A percentile compares a stretch with the other conserved stretches of the same genome.
phyloP scores from a whole-genome alignment of 257 asterid genomes.

The Primulina huaijiensis region DNA sequence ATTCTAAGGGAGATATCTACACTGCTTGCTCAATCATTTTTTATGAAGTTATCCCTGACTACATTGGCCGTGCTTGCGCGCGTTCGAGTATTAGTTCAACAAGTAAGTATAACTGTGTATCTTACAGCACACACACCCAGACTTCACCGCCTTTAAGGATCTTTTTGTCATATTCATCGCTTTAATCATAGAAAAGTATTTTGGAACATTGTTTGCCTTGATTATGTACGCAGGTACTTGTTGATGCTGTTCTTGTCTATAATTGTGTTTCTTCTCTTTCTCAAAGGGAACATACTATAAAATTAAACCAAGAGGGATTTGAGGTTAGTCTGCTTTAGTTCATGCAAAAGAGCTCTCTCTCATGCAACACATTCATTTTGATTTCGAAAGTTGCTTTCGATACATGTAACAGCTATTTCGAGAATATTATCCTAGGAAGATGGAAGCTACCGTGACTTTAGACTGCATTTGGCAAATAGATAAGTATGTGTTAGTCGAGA shows the following conservation, averaged over 20 bases:
- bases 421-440: constrained; percentile 74
- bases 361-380: constrained; percentile 16
- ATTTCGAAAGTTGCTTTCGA: constrained; percentile 20
- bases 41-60: constrained; percentile 78
- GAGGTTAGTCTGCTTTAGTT: constrained; percentile 47
- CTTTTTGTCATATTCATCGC: not conserved
- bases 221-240: constrained; percentile 53
- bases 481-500: constrained; percentile 44
- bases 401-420: constrained; percentile 57
- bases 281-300: constrained; percentile 65
- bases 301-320: constrained; percentile 67
- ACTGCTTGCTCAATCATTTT: constrained; percentile 85
- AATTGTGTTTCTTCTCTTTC: constrained; percentile 61
- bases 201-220: not conserved
- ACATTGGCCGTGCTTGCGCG: constrained; percentile 81
- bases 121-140: not conserved
- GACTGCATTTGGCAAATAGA: constrained; percentile 23
- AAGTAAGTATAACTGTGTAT: constrained; percentile 44
- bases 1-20: constrained; percentile 66
- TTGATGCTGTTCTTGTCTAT: constrained; percentile 65
- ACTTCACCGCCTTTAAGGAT: not conserved
- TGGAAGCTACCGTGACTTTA: constrained; percentile 27
- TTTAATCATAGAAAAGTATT: constrained; percentile 7
- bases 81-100: constrained; percentile 81
- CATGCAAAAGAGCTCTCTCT: not conserved